Evolutionary conservation across 108 stramenopile species (phyloP).

Genomic region (Conticribra weissflogii): DNA sequence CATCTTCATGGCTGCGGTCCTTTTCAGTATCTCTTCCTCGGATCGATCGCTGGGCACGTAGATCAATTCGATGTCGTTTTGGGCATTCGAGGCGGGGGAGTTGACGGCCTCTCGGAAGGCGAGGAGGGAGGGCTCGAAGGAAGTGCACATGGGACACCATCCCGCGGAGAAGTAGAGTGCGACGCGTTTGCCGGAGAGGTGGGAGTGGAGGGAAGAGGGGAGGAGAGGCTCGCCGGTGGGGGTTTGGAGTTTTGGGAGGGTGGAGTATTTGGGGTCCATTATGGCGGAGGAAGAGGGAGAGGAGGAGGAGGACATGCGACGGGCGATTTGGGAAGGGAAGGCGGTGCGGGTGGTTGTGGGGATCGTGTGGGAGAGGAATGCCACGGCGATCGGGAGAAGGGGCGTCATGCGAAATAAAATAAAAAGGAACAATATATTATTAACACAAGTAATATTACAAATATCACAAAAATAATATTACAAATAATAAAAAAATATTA

Average conservation of each 20-base stretch:
- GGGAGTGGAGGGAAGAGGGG: slow-evolving; percentile 23
- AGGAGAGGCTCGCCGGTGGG: slow-evolving; percentile 24
- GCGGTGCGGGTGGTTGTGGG: not conserved
- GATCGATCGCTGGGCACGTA: slow-evolving; percentile 63
- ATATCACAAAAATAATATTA: no score
- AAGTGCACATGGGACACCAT: slow-evolving; percentile 73
- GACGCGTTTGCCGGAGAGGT: slow-evolving; percentile 55
- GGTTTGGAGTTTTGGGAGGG: slow-evolving; percentile 30
- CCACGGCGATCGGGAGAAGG: not conserved
- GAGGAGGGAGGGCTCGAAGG: slow-evolving; percentile 60
- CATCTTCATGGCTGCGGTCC: slow-evolving; percentile 36
- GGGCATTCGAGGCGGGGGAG: slow-evolving; percentile 29
- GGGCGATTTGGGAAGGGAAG: not conserved
- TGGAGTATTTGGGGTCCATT: not conserved
- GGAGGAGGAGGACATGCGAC: not conserved
- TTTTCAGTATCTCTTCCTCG: slow-evolving; percentile 23
- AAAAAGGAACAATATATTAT: no score
- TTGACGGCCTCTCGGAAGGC: slow-evolving; percentile 37
- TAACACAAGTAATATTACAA: not conserved
- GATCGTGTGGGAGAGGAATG: not conserved
- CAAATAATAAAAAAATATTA: no score
- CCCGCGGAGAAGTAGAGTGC: slow-evolving; percentile 72
- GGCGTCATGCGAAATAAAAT: no score
- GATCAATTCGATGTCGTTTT: slow-evolving; percentile 43
- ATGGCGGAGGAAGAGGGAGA: no score